Conservation (phyloP, 139 green algal species). For the Deuterostichococcus epilithicus region DNA sequence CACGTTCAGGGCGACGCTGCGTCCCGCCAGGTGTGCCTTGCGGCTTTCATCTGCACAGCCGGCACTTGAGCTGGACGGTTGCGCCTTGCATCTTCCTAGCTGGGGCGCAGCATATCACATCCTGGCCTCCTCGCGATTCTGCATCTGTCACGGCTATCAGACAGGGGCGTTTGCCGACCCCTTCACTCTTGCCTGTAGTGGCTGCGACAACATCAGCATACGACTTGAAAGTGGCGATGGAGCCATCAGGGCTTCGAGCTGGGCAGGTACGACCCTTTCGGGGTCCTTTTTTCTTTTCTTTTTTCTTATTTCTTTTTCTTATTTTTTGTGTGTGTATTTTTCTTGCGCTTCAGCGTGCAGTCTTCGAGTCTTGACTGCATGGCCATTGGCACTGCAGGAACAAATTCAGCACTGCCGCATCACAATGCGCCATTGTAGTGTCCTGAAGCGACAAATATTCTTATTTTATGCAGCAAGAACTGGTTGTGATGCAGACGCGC, state of each 20-base stretch:
- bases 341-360: too few species aligned
- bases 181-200: neutral
- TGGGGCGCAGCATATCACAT: neutral
- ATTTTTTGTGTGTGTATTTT: too few species aligned
- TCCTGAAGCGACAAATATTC: too few species aligned
- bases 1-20: slow-evolving; percentile 68
- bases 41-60: neutral
- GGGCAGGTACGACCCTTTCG: slow-evolving; percentile 1
- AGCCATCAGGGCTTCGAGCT: slow-evolving; percentile 21
- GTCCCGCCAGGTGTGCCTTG: slow-evolving; percentile 29
- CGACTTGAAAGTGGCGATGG: slow-evolving; percentile 70
- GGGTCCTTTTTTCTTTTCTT: too few species aligned
- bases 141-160: slow-evolving; percentile 4
- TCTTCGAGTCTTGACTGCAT: too few species aligned
- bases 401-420: too few species aligned
- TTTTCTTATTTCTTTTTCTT: too few species aligned
- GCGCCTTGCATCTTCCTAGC: neutral
- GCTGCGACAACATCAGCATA: slow-evolving; percentile 37
- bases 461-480: too few species aligned
- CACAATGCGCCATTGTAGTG: too few species aligned
- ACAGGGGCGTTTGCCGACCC: too few species aligned
- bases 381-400: too few species aligned
- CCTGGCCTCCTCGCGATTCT: neutral
- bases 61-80: neutral
- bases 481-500: slow-evolving; percentile 1